Evolutionary conservation across 169 alveolate genomes (phyloP).

Genomic region (Plasmodium adleri): DNA sequence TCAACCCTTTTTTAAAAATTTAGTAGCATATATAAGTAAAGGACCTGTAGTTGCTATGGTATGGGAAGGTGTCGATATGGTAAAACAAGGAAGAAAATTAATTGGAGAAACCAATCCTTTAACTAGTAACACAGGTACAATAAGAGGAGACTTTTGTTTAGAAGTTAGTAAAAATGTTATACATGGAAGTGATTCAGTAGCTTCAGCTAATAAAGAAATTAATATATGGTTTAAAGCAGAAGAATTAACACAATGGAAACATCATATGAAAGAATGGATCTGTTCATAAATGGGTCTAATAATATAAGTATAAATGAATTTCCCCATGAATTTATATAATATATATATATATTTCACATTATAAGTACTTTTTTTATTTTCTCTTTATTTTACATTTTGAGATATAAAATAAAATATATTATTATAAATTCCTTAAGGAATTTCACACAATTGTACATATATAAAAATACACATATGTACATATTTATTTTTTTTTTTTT

Average conservation of each 20-base stretch:
- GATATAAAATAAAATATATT: too few relatives aligned
- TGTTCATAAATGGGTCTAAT: slow-evolving; percentile 6
- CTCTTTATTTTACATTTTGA: too few relatives aligned
- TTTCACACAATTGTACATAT: too few relatives aligned
- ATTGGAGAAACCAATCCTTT: slow-evolving; percentile 96
- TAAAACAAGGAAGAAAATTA: slow-evolving; percentile 94
- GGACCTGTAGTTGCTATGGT: slow-evolving; percentile 99
- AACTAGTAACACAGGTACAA: slow-evolving; percentile 85
- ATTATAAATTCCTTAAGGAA: too few relatives aligned
- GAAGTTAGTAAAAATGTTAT: slow-evolving; percentile 95
- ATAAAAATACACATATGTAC: slow-evolving; percentile 1
- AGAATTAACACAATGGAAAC: slow-evolving; percentile 90
- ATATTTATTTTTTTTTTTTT: neutral
- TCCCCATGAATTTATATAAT: too few relatives aligned
- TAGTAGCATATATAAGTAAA: slow-evolving; percentile 91
- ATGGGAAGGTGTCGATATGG: slow-evolving; percentile 97
- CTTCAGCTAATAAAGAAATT: slow-evolving; percentile 95
- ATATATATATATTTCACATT: too few relatives aligned
- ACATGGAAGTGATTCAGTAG: slow-evolving; percentile 97
- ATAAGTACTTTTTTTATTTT: too few relatives aligned
- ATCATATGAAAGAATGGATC: slow-evolving; percentile 48
- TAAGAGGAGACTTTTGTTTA: slow-evolving; percentile 96
- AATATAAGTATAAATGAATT: neutral
- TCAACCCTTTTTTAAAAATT: slow-evolving; percentile 94
- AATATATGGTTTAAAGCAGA: slow-evolving; percentile 96